These are phyloP conservation scores for Diaporthe ampelina DNA, from an alignment of 2,329 filamentous ascomycete species.

Conservation along the genomic window DNA sequence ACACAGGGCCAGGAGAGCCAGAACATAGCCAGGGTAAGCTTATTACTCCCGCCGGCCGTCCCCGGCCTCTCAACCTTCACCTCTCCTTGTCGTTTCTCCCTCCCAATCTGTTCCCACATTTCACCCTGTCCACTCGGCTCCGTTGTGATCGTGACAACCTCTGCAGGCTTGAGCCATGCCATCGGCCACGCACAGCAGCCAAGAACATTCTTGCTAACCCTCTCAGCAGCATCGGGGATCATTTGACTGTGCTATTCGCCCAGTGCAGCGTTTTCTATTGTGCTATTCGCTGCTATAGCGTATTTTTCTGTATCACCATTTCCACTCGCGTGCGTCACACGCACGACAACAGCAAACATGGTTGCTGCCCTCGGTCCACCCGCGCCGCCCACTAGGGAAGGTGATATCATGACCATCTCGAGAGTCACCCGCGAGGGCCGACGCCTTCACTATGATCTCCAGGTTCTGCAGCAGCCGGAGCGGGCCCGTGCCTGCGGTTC, in stretches of 20 bases:
- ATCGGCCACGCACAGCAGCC: neutral
- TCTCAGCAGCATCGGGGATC: neutral
- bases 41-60: constrained; percentile 17
- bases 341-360: constrained; percentile 24
- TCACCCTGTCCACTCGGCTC: neutral
- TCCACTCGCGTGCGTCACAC: neutral
- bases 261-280: neutral
- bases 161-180: neutral
- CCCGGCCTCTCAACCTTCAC: neutral
- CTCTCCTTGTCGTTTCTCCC: neutral
- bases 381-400: constrained; percentile 38
- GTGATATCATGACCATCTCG: constrained; percentile 36
- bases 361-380: constrained; percentile 38
- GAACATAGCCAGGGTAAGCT: constrained; percentile 13
- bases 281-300: neutral
- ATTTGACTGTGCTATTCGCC: neutral
- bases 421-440: constrained; percentile 79
- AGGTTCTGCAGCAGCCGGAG: constrained; percentile 93
- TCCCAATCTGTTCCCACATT: neutral
- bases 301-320: constrained; percentile 11
- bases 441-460: constrained; percentile 83
- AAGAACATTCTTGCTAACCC: neutral
- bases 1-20: neutral
- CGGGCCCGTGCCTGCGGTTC: constrained; percentile 95
- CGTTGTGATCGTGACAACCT: neutral